Evolutionary conservation across 306 rosid genomes (phyloP), one percentile per base, ranked within the genome.

Genomic region (Pueraria montana): DNA sequence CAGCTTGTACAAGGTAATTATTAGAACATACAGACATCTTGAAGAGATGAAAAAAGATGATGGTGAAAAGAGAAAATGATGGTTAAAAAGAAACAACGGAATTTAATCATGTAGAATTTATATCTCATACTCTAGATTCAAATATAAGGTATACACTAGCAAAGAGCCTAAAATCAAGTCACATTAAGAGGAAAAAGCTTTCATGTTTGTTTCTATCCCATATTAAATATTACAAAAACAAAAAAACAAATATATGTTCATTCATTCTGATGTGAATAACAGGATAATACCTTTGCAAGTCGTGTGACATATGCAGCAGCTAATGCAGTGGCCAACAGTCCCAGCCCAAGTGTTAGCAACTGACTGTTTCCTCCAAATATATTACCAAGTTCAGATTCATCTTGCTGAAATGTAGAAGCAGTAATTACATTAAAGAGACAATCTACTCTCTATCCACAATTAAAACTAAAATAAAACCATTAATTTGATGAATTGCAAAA

Each of bases 231-330:
- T 24, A 42, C 21, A 27, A 62, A 13, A 18, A 3, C 6, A 13
- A 13, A 61, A 63, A 30, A 6, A 12, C 10, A 80, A 36, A 36
- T 49, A 27, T 42, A 62, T 49, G 20, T 76, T 82, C 64, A 32
- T 69, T 76, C 24, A 26, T 67, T 75, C 48, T 14, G 50, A 26
- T 8, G 52, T 32, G 40, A 21, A 77, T 63, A 38, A 77, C 9
- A 62, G 65, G 50, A 53, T 48, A 18, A 78, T 87, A 95, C 98
- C 98, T 96, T 93, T 38, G 98, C 99, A 82, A 96, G 91, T 59
- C 91, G 86, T 7, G 99, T 93, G 45, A 93, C 97, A 83, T 93
- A 96, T 42, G 94, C 84, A 77, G 96, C 99, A 78, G 99, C 97
- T 61, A 93, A 66, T 49, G 93, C 97, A 20, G 99, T 96, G 77